phyloP scores from a whole-genome alignment of 1,139 yeast genomes.

The Debaryomyces nepalensis region DNA sequence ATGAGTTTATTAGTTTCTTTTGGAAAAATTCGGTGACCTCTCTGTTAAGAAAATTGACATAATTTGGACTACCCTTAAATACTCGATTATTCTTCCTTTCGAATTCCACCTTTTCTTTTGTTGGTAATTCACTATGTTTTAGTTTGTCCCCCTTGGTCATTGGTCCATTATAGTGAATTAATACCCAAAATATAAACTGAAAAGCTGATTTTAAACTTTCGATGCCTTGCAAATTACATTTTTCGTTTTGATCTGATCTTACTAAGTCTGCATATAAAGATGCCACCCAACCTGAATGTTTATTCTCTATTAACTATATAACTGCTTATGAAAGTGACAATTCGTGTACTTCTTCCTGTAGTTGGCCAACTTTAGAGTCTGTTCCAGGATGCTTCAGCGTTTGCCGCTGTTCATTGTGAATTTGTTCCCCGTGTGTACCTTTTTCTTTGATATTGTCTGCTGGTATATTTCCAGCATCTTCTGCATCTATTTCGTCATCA shows the following conservation, averaged over 20 bases:
- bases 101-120: conserved; percentile 7
- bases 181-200: background rate
- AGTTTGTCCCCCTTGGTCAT: background rate
- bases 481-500: conserved; percentile 24
- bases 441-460: background rate
- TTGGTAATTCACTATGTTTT: background rate
- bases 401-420: background rate
- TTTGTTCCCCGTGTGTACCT: background rate
- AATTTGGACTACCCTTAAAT: conserved; percentile 28
- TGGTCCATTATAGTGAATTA: conserved; percentile 6
- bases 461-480: background rate
- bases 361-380: background rate
- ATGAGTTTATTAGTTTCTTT: background rate
- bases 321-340: conserved; percentile 3
- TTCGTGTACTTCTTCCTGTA: background rate
- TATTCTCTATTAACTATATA: background rate
- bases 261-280: background rate
- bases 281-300: background rate
- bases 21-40: conserved; percentile 24
- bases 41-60: conserved; percentile 28
- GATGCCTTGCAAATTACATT: conserved; percentile 1
- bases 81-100: conserved; percentile 17
- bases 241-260: conserved; percentile 5
- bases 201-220: background rate
- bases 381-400: background rate